These are phyloP conservation scores for Mortierella sp. DNA, from an alignment of 371 early-diverging fungal species.

Conservation along the genomic window DNA sequence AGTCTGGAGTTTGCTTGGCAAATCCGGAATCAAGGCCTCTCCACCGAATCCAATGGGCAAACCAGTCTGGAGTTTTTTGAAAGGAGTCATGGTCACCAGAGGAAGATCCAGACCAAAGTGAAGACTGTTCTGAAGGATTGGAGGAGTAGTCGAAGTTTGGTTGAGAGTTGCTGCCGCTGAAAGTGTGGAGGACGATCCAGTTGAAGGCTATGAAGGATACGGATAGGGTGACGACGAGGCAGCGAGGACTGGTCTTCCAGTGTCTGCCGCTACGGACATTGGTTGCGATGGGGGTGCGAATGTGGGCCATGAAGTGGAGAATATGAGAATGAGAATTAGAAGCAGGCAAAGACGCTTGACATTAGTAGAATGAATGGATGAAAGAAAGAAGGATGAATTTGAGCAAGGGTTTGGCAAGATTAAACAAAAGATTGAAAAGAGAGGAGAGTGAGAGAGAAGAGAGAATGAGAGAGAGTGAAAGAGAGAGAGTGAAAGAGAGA, in stretches of 20 bases:
- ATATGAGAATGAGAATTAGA: not conserved
- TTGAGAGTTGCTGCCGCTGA: slow-evolving; percentile 2
- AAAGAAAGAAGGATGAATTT: too few relatives aligned
- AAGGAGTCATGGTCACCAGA: not conserved
- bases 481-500: too few relatives aligned
- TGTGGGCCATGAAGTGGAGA: slow-evolving; percentile 22
- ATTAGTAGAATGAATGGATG: not conserved
- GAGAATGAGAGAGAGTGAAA: not conserved
- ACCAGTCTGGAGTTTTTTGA: slow-evolving; percentile 19
- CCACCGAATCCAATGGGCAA: slow-evolving; percentile 44
- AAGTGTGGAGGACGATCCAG: slow-evolving; percentile 21
- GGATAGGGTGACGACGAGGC: slow-evolving; percentile 36
- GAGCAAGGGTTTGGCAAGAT: too few relatives aligned
- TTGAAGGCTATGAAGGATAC: slow-evolving; percentile 37
- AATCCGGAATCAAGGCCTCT: slow-evolving; percentile 23
- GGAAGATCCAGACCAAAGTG: not conserved
- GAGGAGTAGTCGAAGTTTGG: not conserved
- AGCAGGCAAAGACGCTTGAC: not conserved
- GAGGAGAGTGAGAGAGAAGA: not conserved
- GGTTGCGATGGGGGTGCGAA: slow-evolving; percentile 20
- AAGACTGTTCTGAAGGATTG: not conserved
- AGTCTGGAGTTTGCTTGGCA: not conserved
- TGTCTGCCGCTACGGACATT: slow-evolving; percentile 10
- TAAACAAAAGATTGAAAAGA: too few relatives aligned
- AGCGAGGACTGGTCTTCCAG: slow-evolving; percentile 14